These are phyloP conservation scores for Trichocomaceae sp. DNA, from an alignment of 2,329 filamentous ascomycete species.

Conservation along the genomic window DNA sequence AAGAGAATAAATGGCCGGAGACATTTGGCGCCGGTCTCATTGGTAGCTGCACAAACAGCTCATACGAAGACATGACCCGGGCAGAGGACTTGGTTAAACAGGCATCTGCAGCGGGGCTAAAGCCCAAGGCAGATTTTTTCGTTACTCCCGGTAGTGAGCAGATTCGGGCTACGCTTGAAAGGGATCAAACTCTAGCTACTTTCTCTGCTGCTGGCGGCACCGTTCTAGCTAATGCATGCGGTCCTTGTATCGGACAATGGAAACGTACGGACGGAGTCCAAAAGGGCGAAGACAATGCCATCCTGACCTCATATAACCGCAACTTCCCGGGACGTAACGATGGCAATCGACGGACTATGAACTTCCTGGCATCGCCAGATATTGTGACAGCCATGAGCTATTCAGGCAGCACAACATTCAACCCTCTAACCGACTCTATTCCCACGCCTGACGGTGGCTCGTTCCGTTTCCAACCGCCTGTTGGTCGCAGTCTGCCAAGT, in stretches of 20 bases:
- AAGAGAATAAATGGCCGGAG: conserved; percentile 81
- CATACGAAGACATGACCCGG: conserved; percentile 97
- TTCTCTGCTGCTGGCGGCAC: conserved; percentile 82
- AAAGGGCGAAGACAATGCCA: conserved; percentile 87
- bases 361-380: conserved; percentile 95
- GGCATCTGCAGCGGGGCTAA: conserved; percentile 78
- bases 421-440: conserved; percentile 83
- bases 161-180: conserved; percentile 86
- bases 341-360: conserved; percentile 94
- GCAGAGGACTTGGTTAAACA: conserved; percentile 90
- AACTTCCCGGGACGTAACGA: conserved; percentile 98
- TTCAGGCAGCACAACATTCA: conserved; percentile 87
- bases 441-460: conserved; percentile 69
- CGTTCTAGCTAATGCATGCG: conserved; percentile 90
- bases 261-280: conserved; percentile 75
- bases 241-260: conserved; percentile 93
- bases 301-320: conserved; percentile 95
- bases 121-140: conserved; percentile 86
- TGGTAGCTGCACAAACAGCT: conserved; percentile 97
- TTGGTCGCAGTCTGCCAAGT: conserved; percentile 54
- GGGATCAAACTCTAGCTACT: conserved; percentile 77
- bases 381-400: conserved; percentile 95
- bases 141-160: conserved; percentile 95
- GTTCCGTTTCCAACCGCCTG: conserved; percentile 78
- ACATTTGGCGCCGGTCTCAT: conserved; percentile 90